Evolutionary conservation across 345 rosid species (phyloP).

Genomic region (Garcia nutans): DNA sequence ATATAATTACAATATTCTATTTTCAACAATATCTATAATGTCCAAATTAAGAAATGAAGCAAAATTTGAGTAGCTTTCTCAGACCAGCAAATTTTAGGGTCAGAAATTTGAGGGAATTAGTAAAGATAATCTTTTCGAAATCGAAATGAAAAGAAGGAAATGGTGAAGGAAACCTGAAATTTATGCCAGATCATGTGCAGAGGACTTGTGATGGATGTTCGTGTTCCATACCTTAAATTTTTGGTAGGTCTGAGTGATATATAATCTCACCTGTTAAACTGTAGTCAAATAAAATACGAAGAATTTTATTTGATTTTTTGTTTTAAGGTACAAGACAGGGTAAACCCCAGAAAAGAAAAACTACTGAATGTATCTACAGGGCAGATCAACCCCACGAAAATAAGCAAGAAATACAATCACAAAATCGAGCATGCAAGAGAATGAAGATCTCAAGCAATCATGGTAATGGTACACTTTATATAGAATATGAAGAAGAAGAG

Average conservation of each 20-base stretch:
- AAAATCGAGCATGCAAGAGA: neutral
- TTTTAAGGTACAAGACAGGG: neutral
- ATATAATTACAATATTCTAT: too few relatives aligned
- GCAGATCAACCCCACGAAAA: neutral
- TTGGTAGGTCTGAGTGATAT: neutral
- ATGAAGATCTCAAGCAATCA: neutral
- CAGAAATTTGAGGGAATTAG: neutral
- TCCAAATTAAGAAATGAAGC: neutral
- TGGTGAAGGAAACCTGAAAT: too few relatives aligned
- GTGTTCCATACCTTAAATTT: neutral
- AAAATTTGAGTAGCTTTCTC: too few relatives aligned
- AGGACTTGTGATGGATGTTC: neutral
- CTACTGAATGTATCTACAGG: neutral
- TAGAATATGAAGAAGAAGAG: neutral
- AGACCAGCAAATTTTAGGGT: neutral
- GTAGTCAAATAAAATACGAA: neutral
- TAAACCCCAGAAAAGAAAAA: neutral
- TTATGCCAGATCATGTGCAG: too few relatives aligned
- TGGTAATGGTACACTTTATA: slow-evolving; percentile 6
- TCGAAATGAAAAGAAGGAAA: too few relatives aligned
- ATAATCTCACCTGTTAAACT: neutral
- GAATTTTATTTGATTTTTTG: neutral
- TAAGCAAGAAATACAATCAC: neutral
- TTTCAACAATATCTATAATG: neutral
- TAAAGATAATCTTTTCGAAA: neutral